Evolutionary conservation across 495 filamentous ascomycete species (phyloP).

Genomic region (Penicillium argentinense): DNA sequence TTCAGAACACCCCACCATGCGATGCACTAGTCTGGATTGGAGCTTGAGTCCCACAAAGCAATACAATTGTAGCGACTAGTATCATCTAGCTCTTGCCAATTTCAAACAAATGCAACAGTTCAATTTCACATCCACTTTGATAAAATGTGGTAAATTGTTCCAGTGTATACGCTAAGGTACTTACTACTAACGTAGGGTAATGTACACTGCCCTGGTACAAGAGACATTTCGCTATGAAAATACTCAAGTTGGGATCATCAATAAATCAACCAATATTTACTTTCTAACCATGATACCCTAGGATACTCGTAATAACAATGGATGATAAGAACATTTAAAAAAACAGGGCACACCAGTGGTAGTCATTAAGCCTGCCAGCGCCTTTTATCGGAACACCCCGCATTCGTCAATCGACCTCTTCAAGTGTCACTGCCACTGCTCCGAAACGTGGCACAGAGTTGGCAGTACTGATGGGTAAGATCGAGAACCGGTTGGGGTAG

Average conservation of each 20-base stretch:
- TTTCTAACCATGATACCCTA: constrained; percentile 13
- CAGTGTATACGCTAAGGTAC: no score
- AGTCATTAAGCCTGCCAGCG: constrained; percentile 24
- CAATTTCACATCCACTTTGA: no score
- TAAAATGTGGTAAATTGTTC: no score
- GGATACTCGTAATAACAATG: constrained; percentile 7
- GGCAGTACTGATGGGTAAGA: constrained; percentile 93
- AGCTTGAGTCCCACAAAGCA: no score
- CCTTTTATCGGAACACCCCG: constrained; percentile 11
- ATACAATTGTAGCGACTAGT: no score
- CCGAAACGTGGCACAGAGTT: constrained; percentile 88
- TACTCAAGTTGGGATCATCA: no score
- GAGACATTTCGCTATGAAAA: no score
- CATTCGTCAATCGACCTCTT: constrained; percentile 9
- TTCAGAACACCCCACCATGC: no score
- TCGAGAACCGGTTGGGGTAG: constrained; percentile 90
- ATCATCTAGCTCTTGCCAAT: no score
- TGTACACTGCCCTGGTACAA: no score
- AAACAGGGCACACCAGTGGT: constrained; percentile 19
- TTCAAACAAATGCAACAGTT: no score
- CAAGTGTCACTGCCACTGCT: constrained; percentile 92
- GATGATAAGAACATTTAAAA: constrained; percentile 10
- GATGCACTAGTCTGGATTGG: no score
- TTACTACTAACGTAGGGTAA: not conserved
- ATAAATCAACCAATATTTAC: constrained; percentile 11